Evolutionary conservation across 108 stramenopile genomes (phyloP).

Genomic region (Chaetoceros muelleri): DNA sequence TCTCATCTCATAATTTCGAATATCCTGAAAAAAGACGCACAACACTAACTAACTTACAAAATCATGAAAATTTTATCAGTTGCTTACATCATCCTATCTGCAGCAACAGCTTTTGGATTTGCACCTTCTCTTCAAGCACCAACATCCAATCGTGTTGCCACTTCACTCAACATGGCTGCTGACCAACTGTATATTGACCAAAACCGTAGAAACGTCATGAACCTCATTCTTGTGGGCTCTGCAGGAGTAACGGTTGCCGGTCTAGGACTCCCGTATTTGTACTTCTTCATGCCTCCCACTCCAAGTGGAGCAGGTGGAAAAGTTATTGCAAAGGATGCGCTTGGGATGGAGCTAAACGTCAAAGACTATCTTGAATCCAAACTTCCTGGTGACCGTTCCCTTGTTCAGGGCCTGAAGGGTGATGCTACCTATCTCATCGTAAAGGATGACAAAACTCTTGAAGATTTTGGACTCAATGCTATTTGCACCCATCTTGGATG

Average conservation of each 20-base stretch:
- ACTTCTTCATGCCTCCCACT: constrained; percentile 91
- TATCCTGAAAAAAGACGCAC: no score
- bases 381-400: constrained; percentile 87
- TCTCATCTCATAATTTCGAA: no score
- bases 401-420: constrained; percentile 23
- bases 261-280: constrained; percentile 90
- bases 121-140: no score
- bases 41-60: no score
- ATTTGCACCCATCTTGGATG: constrained; percentile 26
- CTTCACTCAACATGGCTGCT: constrained; percentile 51
- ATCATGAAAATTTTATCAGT: no score
- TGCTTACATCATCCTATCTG: no score
- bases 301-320: constrained; percentile 78
- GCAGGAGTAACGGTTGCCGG: constrained; percentile 83
- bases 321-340: constrained; percentile 82
- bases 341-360: constrained; percentile 90
- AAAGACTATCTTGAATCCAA: constrained; percentile 73
- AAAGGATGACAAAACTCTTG: constrained; percentile 1
- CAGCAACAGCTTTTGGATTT: no score
- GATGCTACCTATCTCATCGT: constrained; percentile 22
- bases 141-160: constrained; percentile 27
- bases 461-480: constrained; percentile 15
- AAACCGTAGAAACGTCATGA: constrained; percentile 93
- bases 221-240: constrained; percentile 88
- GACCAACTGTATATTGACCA: constrained; percentile 92